These are phyloP conservation scores for Boletales sp. DNA, from an alignment of 768 basidiomycete species.

Conservation along the genomic window DNA sequence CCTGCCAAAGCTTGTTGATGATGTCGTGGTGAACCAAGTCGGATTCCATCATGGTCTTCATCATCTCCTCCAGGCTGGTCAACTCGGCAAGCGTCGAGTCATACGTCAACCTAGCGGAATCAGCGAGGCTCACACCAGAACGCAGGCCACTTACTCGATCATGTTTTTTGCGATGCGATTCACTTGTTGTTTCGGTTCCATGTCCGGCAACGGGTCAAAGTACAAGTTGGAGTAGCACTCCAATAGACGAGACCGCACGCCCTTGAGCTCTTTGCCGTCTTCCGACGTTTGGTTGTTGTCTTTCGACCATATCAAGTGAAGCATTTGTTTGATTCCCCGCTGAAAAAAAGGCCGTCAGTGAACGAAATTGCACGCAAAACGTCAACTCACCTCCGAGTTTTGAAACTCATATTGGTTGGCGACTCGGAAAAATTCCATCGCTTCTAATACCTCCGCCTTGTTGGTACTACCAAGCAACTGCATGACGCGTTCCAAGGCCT, in stretches of 20 bases:
- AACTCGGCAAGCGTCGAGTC: constrained; percentile 91
- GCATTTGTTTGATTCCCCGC: constrained; percentile 91
- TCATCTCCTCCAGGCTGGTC: constrained; percentile 94
- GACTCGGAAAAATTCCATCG: constrained; percentile 86
- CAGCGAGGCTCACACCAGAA: background rate
- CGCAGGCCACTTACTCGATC: constrained; percentile 67
- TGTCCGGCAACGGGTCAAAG: constrained; percentile 75
- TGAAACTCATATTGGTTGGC: constrained; percentile 79
- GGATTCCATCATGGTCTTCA: constrained; percentile 94
- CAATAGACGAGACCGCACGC: constrained; percentile 79
- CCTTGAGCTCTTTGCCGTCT: constrained; percentile 77
- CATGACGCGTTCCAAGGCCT: constrained; percentile 66
- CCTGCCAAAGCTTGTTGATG: constrained; percentile 90
- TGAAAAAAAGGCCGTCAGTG: constrained; percentile 28
- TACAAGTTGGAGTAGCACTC: constrained; percentile 88
- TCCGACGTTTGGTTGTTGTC: constrained; percentile 83
- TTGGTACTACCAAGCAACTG: constrained; percentile 83
- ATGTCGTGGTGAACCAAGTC: constrained; percentile 80
- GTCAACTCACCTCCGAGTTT: constrained; percentile 58
- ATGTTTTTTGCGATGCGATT: constrained; percentile 94
- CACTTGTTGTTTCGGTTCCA: constrained; percentile 81
- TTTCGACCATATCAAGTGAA: constrained; percentile 96
- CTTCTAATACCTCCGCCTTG: constrained; percentile 79
- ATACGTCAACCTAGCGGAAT: constrained; percentile 69
- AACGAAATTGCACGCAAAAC: background rate